Conservation (phyloP, 352 stramenopile genomes). For the Blastocystis sp. region DNA sequence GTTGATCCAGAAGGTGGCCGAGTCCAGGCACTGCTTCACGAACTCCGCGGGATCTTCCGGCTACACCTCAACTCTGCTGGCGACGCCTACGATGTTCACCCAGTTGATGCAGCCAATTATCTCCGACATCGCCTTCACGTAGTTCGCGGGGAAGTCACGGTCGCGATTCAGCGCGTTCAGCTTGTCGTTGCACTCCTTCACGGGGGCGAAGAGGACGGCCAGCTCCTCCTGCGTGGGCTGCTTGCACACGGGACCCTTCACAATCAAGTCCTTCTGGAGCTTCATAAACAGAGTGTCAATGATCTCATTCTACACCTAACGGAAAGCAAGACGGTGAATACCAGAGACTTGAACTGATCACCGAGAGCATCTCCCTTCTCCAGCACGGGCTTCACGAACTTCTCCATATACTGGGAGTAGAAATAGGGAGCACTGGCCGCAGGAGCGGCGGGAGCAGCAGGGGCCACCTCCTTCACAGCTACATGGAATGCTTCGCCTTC, state of each 20-base stretch:
- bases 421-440: background rate
- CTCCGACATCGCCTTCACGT: slow-evolving; percentile 56
- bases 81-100: slow-evolving; percentile 21
- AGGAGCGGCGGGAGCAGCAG: background rate
- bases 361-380: slow-evolving; percentile 11
- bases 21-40: slow-evolving; percentile 29
- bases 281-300: slow-evolving; percentile 39
- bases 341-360: slow-evolving; percentile 11
- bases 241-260: slow-evolving; percentile 1
- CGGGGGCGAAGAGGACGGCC: slow-evolving; percentile 4
- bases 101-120: slow-evolving; percentile 28
- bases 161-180: slow-evolving; percentile 28
- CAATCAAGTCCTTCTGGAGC: slow-evolving; percentile 30
- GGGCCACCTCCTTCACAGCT: no score
- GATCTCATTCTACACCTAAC: slow-evolving; percentile 36
- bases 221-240: slow-evolving; percentile 19
- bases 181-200: slow-evolving; percentile 29
- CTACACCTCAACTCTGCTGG: background rate
- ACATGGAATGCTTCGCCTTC: no score
- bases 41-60: background rate
- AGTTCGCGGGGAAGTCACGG: slow-evolving; percentile 24
- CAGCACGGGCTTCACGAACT: slow-evolving; percentile 28
- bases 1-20: slow-evolving; percentile 55
- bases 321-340: background rate
- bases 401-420: slow-evolving; percentile 14